Evolutionary conservation across 495 filamentous ascomycete species (phyloP).

Genomic region (Neurospora tetrasperma): DNA sequence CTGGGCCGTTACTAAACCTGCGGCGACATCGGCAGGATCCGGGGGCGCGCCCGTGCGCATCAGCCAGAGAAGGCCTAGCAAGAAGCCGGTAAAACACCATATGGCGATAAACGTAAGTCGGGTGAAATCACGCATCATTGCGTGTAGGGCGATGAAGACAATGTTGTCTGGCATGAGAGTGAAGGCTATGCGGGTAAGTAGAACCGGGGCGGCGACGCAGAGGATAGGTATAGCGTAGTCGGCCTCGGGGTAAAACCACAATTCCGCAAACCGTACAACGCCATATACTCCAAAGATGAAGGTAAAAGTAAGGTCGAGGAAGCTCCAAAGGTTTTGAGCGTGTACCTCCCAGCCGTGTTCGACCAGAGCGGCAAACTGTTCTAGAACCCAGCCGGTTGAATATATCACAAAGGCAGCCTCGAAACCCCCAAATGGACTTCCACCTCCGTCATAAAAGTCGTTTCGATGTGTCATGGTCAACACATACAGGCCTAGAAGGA

Average conservation of each 20-base stretch:
- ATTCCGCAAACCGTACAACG: conserved; percentile 41
- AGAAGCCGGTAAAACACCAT: conserved; percentile 57
- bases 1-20: conserved; percentile 18
- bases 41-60: conserved; percentile 8
- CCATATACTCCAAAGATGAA: conserved; percentile 45
- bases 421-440: conserved; percentile 31
- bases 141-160: conserved; percentile 53
- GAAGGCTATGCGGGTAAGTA: conserved; percentile 54
- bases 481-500: conserved; percentile 48
- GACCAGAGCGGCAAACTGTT: conserved; percentile 53
- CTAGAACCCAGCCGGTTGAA: conserved; percentile 49
- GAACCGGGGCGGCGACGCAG: conserved; percentile 48
- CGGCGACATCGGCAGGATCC: background rate
- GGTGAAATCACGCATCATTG: conserved; percentile 57
- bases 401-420: conserved; percentile 49
- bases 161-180: conserved; percentile 59
- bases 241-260: conserved; percentile 25
- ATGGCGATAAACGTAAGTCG: conserved; percentile 50
- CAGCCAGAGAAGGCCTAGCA: conserved; percentile 53
- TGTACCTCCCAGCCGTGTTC: conserved; percentile 61
- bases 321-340: conserved; percentile 58
- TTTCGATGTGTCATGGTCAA: conserved; percentile 43
- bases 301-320: conserved; percentile 53
- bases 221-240: conserved; percentile 48
- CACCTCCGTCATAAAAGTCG: conserved; percentile 29